Conservation (phyloP, 78 protist species). For the Bodo saltans region DNA sequence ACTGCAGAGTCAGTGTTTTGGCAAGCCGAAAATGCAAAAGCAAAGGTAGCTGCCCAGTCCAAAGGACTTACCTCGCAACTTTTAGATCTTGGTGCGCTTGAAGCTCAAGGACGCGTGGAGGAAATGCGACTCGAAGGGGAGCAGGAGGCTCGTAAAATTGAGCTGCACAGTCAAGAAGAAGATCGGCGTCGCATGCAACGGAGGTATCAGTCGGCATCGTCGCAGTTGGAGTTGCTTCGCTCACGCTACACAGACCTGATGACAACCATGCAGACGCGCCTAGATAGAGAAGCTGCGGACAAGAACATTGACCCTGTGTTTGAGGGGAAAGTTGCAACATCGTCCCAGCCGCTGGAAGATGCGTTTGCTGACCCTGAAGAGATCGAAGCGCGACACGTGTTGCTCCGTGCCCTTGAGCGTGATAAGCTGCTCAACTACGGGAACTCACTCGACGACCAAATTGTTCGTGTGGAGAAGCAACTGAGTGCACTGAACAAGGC, state of each 20-base stretch:
- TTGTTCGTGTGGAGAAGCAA: background rate
- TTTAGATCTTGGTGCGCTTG: too few species aligned
- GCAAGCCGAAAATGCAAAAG: background rate
- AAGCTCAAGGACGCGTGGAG: background rate
- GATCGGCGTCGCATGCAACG: background rate
- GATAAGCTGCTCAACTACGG: background rate
- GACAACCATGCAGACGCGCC: background rate
- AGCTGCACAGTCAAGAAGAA: background rate
- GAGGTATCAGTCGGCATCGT: background rate
- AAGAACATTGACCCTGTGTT: background rate
- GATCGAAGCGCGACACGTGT: background rate
- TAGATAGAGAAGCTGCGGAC: background rate
- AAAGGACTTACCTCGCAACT: background rate
- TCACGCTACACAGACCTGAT: background rate
- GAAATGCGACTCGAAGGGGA: background rate
- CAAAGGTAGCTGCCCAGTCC: background rate
- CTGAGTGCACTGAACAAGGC: background rate
- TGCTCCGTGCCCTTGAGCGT: background rate
- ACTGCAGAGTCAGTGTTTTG: background rate
- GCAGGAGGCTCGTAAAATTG: background rate
- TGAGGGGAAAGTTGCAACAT: background rate
- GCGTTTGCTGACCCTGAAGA: background rate
- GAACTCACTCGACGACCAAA: background rate
- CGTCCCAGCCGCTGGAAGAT: background rate
- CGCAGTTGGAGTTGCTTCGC: background rate